Conservation (phyloP, 225 moss, liverwort and hornwort species). For the Climacium dendroides region DNA sequence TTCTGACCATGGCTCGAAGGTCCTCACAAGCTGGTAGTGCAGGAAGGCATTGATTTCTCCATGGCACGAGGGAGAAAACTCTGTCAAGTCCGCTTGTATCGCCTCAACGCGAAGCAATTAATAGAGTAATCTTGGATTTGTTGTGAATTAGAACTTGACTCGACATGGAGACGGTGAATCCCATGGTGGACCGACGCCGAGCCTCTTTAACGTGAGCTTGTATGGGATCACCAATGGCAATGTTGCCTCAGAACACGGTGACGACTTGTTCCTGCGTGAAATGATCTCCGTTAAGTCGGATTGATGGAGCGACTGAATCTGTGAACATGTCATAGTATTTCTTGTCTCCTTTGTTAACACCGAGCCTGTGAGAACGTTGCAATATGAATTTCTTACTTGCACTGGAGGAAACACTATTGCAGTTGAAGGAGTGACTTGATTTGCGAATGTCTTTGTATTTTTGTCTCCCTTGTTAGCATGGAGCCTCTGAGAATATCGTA, state of each 20-base stretch:
- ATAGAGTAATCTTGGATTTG: not conserved
- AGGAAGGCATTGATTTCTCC: not conserved
- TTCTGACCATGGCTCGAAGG: not conserved
- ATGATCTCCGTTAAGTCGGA: not conserved
- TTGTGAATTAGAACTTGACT: not conserved
- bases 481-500: not conserved
- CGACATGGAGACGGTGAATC: not conserved
- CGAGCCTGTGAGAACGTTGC: not conserved
- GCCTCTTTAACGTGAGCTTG: not conserved
- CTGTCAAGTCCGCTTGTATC: not conserved
- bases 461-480: no score
- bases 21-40: not conserved
- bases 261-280: not conserved
- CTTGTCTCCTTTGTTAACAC: not conserved
- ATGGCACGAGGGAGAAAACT: not conserved
- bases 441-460: not conserved
- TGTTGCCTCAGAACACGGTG: conserved; percentile 11
- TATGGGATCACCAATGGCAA: conserved; percentile 4
- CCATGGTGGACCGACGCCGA: not conserved
- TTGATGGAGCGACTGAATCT: not conserved
- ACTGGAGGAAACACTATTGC: not conserved
- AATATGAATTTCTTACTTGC: not conserved
- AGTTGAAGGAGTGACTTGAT: not conserved
- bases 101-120: not conserved
- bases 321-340: not conserved